These are phyloP conservation scores for Solanum tarijense DNA, from an alignment of 257 asterid genomes.

Conservation along the genomic window DNA sequence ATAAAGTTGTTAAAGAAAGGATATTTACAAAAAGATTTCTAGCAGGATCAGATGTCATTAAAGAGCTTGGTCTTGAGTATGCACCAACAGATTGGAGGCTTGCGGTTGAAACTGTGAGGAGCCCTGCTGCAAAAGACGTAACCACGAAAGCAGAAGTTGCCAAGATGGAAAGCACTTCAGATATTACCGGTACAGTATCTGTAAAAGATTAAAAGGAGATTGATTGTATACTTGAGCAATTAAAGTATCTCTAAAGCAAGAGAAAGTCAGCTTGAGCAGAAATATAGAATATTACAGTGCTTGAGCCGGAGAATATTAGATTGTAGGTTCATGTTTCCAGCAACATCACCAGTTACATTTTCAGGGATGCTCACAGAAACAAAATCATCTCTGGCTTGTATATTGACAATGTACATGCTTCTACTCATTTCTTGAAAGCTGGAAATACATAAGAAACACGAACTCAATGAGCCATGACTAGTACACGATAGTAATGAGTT, in stretches of 20 bases:
- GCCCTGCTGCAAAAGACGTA: constrained; percentile 57
- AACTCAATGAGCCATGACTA: neutral
- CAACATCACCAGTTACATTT: constrained; percentile 68
- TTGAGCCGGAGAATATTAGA: constrained; percentile 70
- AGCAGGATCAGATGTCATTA: constrained; percentile 50
- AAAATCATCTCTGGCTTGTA: constrained; percentile 33
- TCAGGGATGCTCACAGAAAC: constrained; percentile 65
- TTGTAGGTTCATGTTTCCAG: constrained; percentile 68
- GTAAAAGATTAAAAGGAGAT: constrained; percentile 6
- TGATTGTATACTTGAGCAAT: neutral
- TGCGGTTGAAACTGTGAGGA: constrained; percentile 72
- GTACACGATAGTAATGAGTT: neutral
- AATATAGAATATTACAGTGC: constrained; percentile 52
- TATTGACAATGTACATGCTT: constrained; percentile 34
- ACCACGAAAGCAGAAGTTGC: constrained; percentile 59
- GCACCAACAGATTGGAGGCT: constrained; percentile 68
- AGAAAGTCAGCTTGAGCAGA: neutral
- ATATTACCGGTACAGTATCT: constrained; percentile 67
- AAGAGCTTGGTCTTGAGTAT: constrained; percentile 41
- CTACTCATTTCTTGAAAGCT: constrained; percentile 61
- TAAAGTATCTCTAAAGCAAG: neutral
- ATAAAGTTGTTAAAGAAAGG: constrained; percentile 4
- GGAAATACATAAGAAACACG: neutral
- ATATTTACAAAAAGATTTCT: constrained; percentile 71
- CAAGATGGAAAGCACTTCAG: constrained; percentile 51